phyloP scores from a whole-genome alignment of 2,329 filamentous ascomycete genomes.

The Seiridium cupressi region DNA sequence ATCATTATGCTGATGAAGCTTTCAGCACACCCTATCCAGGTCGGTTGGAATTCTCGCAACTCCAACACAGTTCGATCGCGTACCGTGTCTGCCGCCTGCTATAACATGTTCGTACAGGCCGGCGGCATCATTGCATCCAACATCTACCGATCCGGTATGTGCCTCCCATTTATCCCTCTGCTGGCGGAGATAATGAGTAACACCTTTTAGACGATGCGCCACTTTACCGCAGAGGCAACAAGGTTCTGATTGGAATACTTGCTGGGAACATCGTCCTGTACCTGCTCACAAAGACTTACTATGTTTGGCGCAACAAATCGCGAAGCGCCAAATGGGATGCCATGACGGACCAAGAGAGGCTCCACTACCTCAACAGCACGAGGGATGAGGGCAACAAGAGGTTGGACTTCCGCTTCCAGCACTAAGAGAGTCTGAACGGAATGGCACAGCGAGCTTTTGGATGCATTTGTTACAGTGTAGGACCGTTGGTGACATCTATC shows the following conservation, averaged over 20 bases:
- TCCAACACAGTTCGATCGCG: slow-evolving; percentile 60
- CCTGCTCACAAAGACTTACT: slow-evolving; percentile 33
- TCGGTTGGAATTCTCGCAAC: slow-evolving; percentile 44
- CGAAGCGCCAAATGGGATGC: slow-evolving; percentile 16
- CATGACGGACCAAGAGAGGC: slow-evolving; percentile 17
- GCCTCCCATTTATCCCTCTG: slow-evolving; percentile 43
- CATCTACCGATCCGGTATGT: slow-evolving; percentile 12
- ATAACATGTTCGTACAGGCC: slow-evolving; percentile 56
- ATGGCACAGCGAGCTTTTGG: too few relatives aligned
- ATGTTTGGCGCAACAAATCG: slow-evolving; percentile 36
- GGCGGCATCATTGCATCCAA: slow-evolving; percentile 42
- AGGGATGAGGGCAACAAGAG: slow-evolving; percentile 21
- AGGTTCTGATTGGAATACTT: slow-evolving; percentile 36
- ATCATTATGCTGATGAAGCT: not conserved
- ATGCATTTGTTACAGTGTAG: too few relatives aligned
- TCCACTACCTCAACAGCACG: slow-evolving; percentile 18
- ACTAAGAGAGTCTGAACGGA: slow-evolving; percentile 18
- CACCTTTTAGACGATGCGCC: slow-evolving; percentile 42
- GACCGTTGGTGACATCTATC: too few relatives aligned
- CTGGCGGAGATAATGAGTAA: too few relatives aligned
- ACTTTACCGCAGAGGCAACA: slow-evolving; percentile 43
- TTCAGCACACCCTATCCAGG: slow-evolving; percentile 18
- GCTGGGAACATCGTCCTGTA: slow-evolving; percentile 32
- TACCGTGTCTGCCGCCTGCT: slow-evolving; percentile 59
- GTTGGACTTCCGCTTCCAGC: slow-evolving; percentile 24